phyloP scores from a whole-genome alignment of 768 basidiomycete species.

The Boletus insuetus region DNA sequence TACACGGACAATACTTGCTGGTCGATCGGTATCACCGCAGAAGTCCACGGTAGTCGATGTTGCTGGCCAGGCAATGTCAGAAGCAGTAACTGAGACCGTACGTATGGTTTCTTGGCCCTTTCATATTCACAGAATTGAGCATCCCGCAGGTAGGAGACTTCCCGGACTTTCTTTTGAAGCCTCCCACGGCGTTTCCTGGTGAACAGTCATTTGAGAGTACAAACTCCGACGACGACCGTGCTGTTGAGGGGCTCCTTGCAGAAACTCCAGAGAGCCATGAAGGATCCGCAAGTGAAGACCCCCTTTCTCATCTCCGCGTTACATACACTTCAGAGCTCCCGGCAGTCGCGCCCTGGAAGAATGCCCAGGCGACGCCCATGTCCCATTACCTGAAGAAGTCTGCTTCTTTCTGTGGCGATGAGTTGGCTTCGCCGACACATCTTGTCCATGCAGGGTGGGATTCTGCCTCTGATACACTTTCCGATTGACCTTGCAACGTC shows the following conservation, averaged over 20 bases:
- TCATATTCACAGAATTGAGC: conserved; percentile 31
- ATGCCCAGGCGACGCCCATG: conserved; percentile 33
- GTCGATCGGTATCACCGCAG: conserved; percentile 34
- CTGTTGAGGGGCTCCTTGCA: conserved; percentile 32
- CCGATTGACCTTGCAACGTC: conserved; percentile 26
- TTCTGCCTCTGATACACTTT: conserved; percentile 43
- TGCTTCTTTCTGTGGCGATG: conserved; percentile 38
- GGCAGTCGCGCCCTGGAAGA: conserved; percentile 34
- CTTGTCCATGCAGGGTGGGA: conserved; percentile 60
- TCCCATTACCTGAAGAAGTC: conserved; percentile 39
- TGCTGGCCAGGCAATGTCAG: conserved; percentile 22
- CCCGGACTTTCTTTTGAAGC: conserved; percentile 24
- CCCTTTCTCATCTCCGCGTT: conserved; percentile 36
- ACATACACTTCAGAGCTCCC: conserved; percentile 35
- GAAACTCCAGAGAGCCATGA: conserved; percentile 32
- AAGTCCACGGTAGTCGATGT: conserved; percentile 23
- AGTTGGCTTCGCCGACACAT: conserved; percentile 44
- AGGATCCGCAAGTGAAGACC: conserved; percentile 30
- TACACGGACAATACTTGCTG: conserved; percentile 30
- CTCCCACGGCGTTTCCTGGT: conserved; percentile 26
- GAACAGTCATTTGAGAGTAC: conserved; percentile 33
- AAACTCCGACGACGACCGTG: conserved; percentile 37
- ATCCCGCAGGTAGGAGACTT: conserved; percentile 29
- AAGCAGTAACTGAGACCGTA: conserved; percentile 30
- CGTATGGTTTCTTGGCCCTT: conserved; percentile 28